phyloP scores from a whole-genome alignment of 192 early-diverging fungal species.

The Backusella macrospora region DNA sequence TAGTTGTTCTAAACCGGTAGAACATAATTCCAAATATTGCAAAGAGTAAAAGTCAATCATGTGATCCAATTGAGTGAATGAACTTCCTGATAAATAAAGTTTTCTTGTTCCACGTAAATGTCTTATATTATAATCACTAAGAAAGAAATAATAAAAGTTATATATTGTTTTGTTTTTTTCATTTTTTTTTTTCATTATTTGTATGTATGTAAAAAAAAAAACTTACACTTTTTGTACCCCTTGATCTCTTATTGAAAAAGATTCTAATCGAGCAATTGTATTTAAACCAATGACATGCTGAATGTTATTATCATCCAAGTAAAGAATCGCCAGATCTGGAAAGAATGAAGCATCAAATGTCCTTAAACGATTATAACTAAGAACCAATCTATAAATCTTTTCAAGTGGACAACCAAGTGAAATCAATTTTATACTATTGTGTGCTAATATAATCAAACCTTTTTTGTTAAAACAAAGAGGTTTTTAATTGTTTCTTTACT shows the following conservation, averaged over 20 bases:
- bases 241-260: conserved; percentile 51
- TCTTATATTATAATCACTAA: conserved; percentile 25
- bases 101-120: conserved; percentile 29
- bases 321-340: conserved; percentile 46
- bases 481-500: too few relatives aligned
- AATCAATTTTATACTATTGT: conserved; percentile 49
- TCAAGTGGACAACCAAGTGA: conserved; percentile 38
- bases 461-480: too few relatives aligned
- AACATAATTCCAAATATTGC: conserved; percentile 52
- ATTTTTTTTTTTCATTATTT: conserved; percentile 29
- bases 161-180: not conserved
- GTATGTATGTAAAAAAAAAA: too few relatives aligned
- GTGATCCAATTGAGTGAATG: conserved; percentile 38
- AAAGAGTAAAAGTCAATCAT: conserved; percentile 46
- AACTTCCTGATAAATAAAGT: conserved; percentile 40
- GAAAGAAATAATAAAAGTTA: too few relatives aligned
- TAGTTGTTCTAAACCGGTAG: conserved; percentile 43
- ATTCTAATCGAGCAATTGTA: conserved; percentile 38
- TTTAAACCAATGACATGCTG: conserved; percentile 40
- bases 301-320: conserved; percentile 51
- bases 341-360: conserved; percentile 44
- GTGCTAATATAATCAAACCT: not conserved
- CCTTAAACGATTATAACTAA: conserved; percentile 46
- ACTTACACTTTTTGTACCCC: conserved; percentile 48
- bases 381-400: conserved; percentile 37